Base-by-base conservation (phyloP, 2,329 filamentous ascomycete genomes). In the Calonectria pseudoreteaudii region DNA sequence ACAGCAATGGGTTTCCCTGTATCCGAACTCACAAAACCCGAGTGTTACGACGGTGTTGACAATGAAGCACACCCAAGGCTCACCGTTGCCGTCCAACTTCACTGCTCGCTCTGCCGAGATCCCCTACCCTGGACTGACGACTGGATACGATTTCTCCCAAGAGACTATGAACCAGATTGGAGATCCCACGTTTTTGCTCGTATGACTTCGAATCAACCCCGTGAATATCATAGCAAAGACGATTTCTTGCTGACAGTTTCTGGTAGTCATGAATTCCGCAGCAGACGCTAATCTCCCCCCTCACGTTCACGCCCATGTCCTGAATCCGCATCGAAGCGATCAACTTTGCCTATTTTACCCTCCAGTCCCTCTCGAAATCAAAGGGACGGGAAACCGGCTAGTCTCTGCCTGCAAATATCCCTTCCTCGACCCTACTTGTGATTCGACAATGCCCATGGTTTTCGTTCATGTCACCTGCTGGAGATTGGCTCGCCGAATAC, bases 401-500 rank as follows among this genome's bases (percentile, higher is more conserved):
- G 56, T 62, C 7, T 62, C 56, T 4, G 56, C 56, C 23, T 62
- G 56, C 56, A 62, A 62, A 62, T 62, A 62, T 16, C 56, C 56
- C 4, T 62, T 20, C 3, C 56, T 62, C 23, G 56, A 62, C 16
- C 56, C 56, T 18, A 28, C 56, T 2, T 50, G 64, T 38, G 64
- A 66, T 28, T 50, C 30, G 18, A 70, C 36, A 18, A 70, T 62
- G 36, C 70, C 70, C 20, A 52, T 68, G 36, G 58, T 68, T 31
- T 65, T 68, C 41, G 47, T 62, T 31, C 70, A 72, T 18, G 56
- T 72, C 20, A 53, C n/a, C 34, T 72, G 70, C 28, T 72, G 70
- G 70, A 62, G 50, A 18, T 41, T 72, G n/a, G 56, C 58, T 68
- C 70, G 56, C 23, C 70, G 68, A 30, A 66, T 44, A 20, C 36